These are phyloP conservation scores for Protostelium mycophagum DNA, from an alignment of 78 protist genomes.

Conservation along the genomic window DNA sequence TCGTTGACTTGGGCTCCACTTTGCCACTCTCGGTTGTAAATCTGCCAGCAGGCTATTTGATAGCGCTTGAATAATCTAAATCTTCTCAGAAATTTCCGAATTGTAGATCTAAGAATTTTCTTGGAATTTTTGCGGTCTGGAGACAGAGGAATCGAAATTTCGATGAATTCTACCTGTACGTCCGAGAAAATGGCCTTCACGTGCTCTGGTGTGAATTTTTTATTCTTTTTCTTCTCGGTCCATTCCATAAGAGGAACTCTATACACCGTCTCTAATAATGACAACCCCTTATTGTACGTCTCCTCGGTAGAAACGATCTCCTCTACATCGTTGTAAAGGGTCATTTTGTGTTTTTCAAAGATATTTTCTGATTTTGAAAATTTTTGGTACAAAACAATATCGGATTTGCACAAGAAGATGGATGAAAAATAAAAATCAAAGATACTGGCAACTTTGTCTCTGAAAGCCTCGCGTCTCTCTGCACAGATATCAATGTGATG, in stretches of 20 bases:
- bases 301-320: not conserved
- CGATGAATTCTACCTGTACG: not conserved
- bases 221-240: not conserved
- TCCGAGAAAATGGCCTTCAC: not conserved
- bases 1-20: constrained; percentile 17
- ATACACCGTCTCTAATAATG: not conserved
- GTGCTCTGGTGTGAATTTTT: not conserved
- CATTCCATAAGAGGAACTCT: not conserved
- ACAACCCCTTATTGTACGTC: not conserved
- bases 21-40: not conserved
- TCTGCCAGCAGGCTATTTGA: constrained; percentile 16
- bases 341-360: no score
- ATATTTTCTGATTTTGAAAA: not conserved
- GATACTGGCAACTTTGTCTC: not conserved
- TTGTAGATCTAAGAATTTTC: not conserved
- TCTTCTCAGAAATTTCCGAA: constrained; percentile 28
- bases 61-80: constrained; percentile 33
- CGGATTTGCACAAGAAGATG: no score
- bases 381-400: no score
- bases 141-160: not conserved
- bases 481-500: not conserved
- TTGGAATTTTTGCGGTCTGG: not conserved
- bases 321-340: not conserved
- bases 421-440: no score
- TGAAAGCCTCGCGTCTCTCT: not conserved